phyloP scores from a whole-genome alignment of 176 grass and related monocot species.

The Oryza glumipatula region DNA sequence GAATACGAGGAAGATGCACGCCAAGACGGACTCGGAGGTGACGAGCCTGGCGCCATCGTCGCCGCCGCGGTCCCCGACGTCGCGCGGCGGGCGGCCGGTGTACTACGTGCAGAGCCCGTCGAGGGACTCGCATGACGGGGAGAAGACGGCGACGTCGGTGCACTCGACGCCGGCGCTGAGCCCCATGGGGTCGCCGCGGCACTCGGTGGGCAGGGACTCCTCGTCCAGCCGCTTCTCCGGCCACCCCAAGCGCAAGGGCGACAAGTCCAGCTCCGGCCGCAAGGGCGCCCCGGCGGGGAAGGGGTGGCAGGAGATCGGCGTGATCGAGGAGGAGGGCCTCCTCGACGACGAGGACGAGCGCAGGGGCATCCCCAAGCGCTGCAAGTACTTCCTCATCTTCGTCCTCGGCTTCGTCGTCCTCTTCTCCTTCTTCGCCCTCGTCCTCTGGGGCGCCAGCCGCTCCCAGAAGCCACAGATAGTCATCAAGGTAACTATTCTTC shows the following conservation, averaged over 20 bases:
- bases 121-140: constrained; percentile 90
- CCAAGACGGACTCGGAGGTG: constrained; percentile 94
- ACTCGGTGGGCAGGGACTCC: constrained; percentile 73
- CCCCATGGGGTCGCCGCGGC: constrained; percentile 71
- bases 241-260: constrained; percentile 21
- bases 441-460: constrained; percentile 89
- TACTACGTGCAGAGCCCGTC: constrained; percentile 98
- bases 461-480: constrained; percentile 79
- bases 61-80: constrained; percentile 59
- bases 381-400: constrained; percentile 70
- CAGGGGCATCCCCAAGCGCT: constrained; percentile 53
- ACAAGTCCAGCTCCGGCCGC: not conserved
- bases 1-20: constrained; percentile 52
- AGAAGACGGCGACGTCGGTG: constrained; percentile 74
- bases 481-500: constrained; percentile 53
- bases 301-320: constrained; percentile 73
- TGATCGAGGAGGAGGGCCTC: constrained; percentile 80
- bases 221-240: constrained; percentile 86
- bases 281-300: constrained; percentile 50
- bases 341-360: constrained; percentile 59
- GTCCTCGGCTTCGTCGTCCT: constrained; percentile 57
- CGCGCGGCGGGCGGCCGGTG: constrained; percentile 35
- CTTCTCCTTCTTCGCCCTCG: constrained; percentile 95
- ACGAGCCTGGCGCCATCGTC: constrained; percentile 86
- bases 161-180: constrained; percentile 78